These are phyloP conservation scores for Populus deltoides DNA, from an alignment of 345 rosid species.

Conservation along the genomic window DNA sequence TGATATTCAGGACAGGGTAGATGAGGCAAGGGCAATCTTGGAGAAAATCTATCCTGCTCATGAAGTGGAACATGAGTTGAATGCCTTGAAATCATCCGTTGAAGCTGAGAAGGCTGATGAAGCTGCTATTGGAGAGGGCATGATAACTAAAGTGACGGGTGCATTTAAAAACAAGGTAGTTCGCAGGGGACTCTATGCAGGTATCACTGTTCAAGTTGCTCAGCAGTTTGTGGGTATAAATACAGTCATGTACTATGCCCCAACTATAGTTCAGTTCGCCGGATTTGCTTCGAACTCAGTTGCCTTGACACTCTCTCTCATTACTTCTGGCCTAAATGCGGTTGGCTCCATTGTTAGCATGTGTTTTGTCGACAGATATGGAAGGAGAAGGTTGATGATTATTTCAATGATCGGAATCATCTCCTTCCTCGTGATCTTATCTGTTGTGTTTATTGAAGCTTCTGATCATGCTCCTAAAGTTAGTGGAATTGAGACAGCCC, in stretches of 20 bases:
- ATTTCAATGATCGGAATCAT: constrained; percentile 79
- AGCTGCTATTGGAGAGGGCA: constrained; percentile 41
- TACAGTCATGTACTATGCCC: constrained; percentile 93
- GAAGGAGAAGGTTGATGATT: constrained; percentile 77
- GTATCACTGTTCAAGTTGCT: constrained; percentile 84
- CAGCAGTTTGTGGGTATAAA: constrained; percentile 94
- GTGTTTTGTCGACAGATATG: constrained; percentile 73
- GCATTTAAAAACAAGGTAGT: constrained; percentile 51
- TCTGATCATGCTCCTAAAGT: constrained; percentile 55
- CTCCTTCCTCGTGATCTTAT: constrained; percentile 48
- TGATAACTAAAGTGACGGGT: constrained; percentile 53
- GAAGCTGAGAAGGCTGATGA: constrained; percentile 66
- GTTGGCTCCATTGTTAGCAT: constrained; percentile 73
- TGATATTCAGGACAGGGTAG: constrained; percentile 35
- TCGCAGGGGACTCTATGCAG: constrained; percentile 80
- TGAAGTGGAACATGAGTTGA: constrained; percentile 61
- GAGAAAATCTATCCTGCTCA: constrained; percentile 61
- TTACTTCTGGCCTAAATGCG: constrained; percentile 82
- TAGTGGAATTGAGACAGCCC: constrained; percentile 27
- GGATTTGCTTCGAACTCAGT: constrained; percentile 85
- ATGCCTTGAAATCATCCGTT: constrained; percentile 47
- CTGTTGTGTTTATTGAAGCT: constrained; percentile 58
- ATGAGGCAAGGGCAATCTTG: constrained; percentile 57
- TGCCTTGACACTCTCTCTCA: constrained; percentile 74
- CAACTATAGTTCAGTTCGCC: constrained; percentile 83